Conservation (phyloP, 805 yeast genomes). For the Metschnikowia drakensbergensis region DNA sequence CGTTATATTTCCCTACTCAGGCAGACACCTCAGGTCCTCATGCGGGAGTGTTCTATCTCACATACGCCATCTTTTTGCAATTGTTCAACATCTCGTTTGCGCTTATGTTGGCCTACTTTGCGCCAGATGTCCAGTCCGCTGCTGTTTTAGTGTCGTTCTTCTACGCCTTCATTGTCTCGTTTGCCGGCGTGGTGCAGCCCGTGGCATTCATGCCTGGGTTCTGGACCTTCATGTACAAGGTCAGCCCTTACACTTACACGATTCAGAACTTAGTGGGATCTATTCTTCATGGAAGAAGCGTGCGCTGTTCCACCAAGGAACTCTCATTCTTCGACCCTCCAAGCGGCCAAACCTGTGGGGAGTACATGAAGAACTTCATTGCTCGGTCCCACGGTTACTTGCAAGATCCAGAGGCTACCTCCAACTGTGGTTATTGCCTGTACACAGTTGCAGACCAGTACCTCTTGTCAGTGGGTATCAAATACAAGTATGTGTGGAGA, state of each 20-base stretch:
- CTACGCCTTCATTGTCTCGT: constrained; percentile 55
- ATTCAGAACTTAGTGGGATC: constrained; percentile 51
- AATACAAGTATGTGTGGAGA: constrained; percentile 14
- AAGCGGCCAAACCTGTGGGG: constrained; percentile 16
- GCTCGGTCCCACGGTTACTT: constrained; percentile 11
- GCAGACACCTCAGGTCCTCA: constrained; percentile 19
- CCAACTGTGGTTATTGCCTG: constrained; percentile 13
- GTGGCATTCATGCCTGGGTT: constrained; percentile 41
- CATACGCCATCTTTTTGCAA: constrained; percentile 48
- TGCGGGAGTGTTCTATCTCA: constrained; percentile 42
- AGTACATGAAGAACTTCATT: constrained; percentile 11
- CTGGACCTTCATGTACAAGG: constrained; percentile 47
- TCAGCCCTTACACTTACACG: constrained; percentile 47
- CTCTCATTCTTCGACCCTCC: constrained; percentile 49
- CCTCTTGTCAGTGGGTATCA: constrained; percentile 9
- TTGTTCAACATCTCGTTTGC: constrained; percentile 39
- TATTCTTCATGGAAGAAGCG: constrained; percentile 40
- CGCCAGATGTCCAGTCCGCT: constrained; percentile 67
- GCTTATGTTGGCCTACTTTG: constrained; percentile 47
- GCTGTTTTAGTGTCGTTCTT: constrained; percentile 54
- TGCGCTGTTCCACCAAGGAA: constrained; percentile 49
- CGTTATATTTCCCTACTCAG: constrained; percentile 36
- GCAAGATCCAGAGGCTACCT: constrained; percentile 10
- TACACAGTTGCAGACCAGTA: constrained; percentile 12
- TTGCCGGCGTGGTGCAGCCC: constrained; percentile 52